Percentiles rank a stretch among this genome's conserved stretches.
phyloP scores from a whole-genome alignment of 2,329 filamentous ascomycete species.

The Xylariaceae sp. region DNA sequence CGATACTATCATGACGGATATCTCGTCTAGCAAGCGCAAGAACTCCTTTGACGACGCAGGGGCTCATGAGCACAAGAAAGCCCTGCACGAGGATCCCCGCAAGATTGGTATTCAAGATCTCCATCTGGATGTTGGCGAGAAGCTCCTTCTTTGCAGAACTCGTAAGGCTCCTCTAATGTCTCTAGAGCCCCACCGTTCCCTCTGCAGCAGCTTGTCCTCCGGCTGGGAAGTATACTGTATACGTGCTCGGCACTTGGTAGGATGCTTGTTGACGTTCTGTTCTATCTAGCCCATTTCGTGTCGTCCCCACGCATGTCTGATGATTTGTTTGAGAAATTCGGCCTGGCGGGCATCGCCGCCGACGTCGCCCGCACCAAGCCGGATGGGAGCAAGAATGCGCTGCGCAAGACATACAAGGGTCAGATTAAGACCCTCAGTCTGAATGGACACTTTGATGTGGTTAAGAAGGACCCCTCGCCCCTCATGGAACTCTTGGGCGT shows the following conservation, averaged over 20 bases:
- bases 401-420: conserved; percentile 66
- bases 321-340: conserved; percentile 58
- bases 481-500: conserved; percentile 48
- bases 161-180: conserved; percentile 56
- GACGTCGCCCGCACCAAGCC: conserved; percentile 61
- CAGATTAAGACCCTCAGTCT: conserved; percentile 62
- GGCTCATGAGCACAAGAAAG: conserved; percentile 57
- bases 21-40: conserved; percentile 59
- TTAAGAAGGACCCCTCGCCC: conserved; percentile 54
- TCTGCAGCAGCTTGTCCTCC: too few species aligned
- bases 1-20: conserved; percentile 45
- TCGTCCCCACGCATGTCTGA: conserved; percentile 47
- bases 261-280: conserved; percentile 42
- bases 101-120: conserved; percentile 61
- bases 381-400: conserved; percentile 63
- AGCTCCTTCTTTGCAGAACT: conserved; percentile 64
- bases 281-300: conserved; percentile 44
- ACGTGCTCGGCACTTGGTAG: conserved; percentile 23
- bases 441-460: conserved; percentile 57
- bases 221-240: conserved; percentile 5
- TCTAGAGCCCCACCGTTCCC: conserved; percentile 27
- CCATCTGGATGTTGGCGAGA: conserved; percentile 62
- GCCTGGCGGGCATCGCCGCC: conserved; percentile 52
- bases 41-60: conserved; percentile 53
- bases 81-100: conserved; percentile 55